These are phyloP conservation scores for Teratosphaeria viscida DNA, from an alignment of 2,329 filamentous ascomycete species.

Conservation along the genomic window DNA sequence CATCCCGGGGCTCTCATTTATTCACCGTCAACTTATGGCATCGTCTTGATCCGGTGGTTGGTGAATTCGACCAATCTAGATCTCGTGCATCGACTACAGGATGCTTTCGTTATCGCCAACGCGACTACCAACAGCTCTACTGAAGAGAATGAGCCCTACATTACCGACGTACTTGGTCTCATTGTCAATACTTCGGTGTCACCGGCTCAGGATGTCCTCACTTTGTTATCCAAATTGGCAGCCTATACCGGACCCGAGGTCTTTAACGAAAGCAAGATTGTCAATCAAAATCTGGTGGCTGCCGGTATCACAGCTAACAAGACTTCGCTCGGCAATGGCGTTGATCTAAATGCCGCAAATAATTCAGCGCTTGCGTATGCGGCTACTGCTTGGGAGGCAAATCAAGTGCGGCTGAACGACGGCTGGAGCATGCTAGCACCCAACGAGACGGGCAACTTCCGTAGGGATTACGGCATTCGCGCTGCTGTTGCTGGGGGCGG, in stretches of 20 bases:
- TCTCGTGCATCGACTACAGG: constrained; percentile 5
- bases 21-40: constrained; percentile 9
- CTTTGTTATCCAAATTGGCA: constrained; percentile 3
- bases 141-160: not conserved
- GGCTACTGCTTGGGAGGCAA: not conserved
- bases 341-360: not conserved
- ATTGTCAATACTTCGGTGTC: not conserved
- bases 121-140: not conserved
- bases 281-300: not conserved
- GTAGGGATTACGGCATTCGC: constrained; percentile 7
- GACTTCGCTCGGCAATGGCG: not conserved
- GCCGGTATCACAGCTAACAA: constrained; percentile 4
- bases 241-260: not conserved
- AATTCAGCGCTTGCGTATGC: constrained; percentile 1
- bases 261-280: not conserved
- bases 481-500: constrained; percentile 4
- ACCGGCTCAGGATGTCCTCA: constrained; percentile 7
- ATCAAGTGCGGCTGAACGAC: constrained; percentile 7
- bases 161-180: not conserved
- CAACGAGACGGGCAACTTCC: constrained; percentile 6
- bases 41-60: constrained; percentile 9
- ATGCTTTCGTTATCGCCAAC: not conserved
- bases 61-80: constrained; percentile 7
- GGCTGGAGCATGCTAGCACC: constrained; percentile 6
- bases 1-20: constrained; percentile 3